Conservation (phyloP, 306 rosid species). For the Gastrolobium villosum region DNA sequence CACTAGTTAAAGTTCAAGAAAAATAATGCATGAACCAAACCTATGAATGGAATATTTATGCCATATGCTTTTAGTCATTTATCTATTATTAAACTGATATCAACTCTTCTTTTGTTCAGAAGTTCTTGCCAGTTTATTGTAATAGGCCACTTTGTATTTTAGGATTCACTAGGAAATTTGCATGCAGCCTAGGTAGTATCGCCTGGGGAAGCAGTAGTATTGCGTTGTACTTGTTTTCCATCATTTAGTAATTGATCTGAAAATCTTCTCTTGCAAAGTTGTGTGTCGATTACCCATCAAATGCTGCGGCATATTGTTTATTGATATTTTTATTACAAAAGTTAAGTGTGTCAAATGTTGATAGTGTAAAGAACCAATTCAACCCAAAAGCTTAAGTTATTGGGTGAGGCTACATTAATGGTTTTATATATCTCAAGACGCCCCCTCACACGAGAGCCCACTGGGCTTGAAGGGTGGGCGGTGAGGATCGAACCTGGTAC, state of each 20-base stretch:
- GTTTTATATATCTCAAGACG: no score
- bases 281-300: slow-evolving; percentile 17
- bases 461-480: no score
- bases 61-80: background rate
- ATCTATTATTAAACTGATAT: background rate
- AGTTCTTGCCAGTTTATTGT: slow-evolving; percentile 25
- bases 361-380: no score
- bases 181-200: slow-evolving; percentile 10
- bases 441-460: no score
- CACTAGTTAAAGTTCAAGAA: slow-evolving; percentile 26
- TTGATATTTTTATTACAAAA: slow-evolving; percentile 12
- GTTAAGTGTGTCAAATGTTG: slow-evolving; percentile 26
- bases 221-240: slow-evolving; percentile 15
- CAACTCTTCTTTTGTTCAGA: slow-evolving; percentile 25
- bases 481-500: no score
- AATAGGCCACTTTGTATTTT: slow-evolving; percentile 11
- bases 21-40: slow-evolving; percentile 1
- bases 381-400: no score
- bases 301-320: slow-evolving; percentile 18
- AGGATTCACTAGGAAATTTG: slow-evolving; percentile 32
- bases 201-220: background rate
- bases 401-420: no score
- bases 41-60: slow-evolving; percentile 14
- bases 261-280: slow-evolving; percentile 26
- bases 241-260: slow-evolving; percentile 19